A percentile compares a stretch with the other conserved stretches of the same genome.
Evolutionary conservation across 1,284 basidiomycete genomes (phyloP).

Genomic region (Boletus smithii): DNA sequence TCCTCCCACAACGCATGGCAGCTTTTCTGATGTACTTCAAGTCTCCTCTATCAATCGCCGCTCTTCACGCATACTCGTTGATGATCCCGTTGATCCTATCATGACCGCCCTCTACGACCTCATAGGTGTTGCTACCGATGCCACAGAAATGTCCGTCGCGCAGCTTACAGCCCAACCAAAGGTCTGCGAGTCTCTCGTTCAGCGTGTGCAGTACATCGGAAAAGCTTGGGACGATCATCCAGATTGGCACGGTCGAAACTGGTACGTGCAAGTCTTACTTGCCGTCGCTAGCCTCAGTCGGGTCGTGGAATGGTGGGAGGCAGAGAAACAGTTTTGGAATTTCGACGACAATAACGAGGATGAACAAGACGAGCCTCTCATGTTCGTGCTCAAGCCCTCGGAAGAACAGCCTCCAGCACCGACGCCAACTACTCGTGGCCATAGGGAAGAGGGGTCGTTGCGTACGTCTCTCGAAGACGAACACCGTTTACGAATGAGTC

Average conservation of each 20-base stretch:
- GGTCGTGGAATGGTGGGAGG: slow-evolving; percentile 99
- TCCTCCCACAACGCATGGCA: slow-evolving; percentile 60
- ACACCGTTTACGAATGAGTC: slow-evolving; percentile 46
- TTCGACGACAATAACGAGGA: slow-evolving; percentile 93
- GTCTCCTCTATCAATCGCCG: slow-evolving; percentile 59
- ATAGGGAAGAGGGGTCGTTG: slow-evolving; percentile 46
- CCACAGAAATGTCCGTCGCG: slow-evolving; percentile 85
- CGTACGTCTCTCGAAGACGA: slow-evolving; percentile 58
- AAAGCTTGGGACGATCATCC: slow-evolving; percentile 96
- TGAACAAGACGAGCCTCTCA: slow-evolving; percentile 84
- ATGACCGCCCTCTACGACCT: slow-evolving; percentile 90
- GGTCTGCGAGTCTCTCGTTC: slow-evolving; percentile 82
- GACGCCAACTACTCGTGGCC: slow-evolving; percentile 40
- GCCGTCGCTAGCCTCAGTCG: slow-evolving; percentile 96
- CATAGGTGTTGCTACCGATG: slow-evolving; percentile 92
- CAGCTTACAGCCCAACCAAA: slow-evolving; percentile 85
- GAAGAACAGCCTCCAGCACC: slow-evolving; percentile 50
- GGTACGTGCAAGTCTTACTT: slow-evolving; percentile 96
- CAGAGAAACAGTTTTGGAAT: slow-evolving; percentile 99
- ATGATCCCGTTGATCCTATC: slow-evolving; percentile 84
- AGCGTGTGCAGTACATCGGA: slow-evolving; percentile 87
- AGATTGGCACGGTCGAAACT: slow-evolving; percentile 96
- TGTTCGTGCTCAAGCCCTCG: slow-evolving; percentile 84
- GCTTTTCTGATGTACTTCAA: slow-evolving; percentile 56
- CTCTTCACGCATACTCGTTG: slow-evolving; percentile 68